Base-by-base conservation (phyloP, 371 early-diverging fungal genomes). In the Phascolomyces articulosus region DNA sequence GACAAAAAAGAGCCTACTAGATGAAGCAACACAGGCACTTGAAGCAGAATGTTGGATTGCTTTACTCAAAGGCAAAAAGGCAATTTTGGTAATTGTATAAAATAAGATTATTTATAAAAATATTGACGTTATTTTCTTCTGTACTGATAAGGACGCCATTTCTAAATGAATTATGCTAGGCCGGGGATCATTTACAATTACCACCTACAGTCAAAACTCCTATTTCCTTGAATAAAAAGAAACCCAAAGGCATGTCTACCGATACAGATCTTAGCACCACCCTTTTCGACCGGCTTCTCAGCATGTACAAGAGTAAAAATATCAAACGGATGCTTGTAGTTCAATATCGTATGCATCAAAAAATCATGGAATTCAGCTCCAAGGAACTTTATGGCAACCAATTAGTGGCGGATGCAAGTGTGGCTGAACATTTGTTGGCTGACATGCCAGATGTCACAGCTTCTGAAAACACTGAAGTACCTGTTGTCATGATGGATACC, bases 171-270 rank as follows among this genome's bases (percentile, higher is more conserved):
- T n/a, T n/a, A n/a, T n/a, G n/a, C n/a, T n/a, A 80, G 80, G 97
- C 96, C 23, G 99, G 99, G 9, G 99, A 98, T 77, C 98, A 95
- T 69, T 80, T 90, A 44, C 99, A 99, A 69, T 75, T 99, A 31
- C 93, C 95, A 7, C 96, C 96, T 0, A 94, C 94, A 1, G 82
- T 93, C 56, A 87, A 90, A 68, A 78, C 83, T 23, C 75, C 73
- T 16, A 38, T 58, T 21, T 26, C 51, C 11, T n/a, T 27, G 54
- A 41, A 49, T 53, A 65, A 56, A 31, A 15, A 20, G 47, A 60
- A 63, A 49, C 49, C 69, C 60, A 55, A 69, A 60, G 71, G 62
- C 11, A 59, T 77, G 3, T 62, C 72, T 9, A 73, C 66, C 6
- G 67, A 69, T 6, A 67, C 72, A 8, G 78, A 77, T 62, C 58